Conservation (phyloP, 305 asterid species). For the Fraxinus nigra region DNA sequence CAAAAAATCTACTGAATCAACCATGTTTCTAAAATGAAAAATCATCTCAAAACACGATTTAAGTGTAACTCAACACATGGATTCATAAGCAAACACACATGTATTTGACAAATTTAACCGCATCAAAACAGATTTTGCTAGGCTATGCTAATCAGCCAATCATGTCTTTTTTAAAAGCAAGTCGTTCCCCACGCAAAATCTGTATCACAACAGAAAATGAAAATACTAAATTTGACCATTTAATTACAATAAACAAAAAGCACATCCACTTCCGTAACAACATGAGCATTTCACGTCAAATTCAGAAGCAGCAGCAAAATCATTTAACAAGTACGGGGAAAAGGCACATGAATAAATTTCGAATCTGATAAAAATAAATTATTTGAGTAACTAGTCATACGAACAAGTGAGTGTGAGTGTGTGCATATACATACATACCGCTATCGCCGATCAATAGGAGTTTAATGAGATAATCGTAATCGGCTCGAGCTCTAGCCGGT, state of each 20-base stretch:
- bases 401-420: not conserved
- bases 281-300: conserved; percentile 14
- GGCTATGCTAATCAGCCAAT: not conserved
- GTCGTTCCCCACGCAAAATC: not conserved
- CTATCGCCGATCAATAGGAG: conserved; percentile 69
- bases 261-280: not conserved
- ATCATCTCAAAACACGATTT: not conserved
- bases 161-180: not conserved
- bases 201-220: not conserved
- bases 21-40: not conserved
- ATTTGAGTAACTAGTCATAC: not conserved
- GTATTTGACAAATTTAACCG: not conserved
- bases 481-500: conserved; percentile 78
- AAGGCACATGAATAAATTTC: not conserved
- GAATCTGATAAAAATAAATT: not conserved
- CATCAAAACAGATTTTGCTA: not conserved
- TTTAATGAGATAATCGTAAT: conserved; percentile 62
- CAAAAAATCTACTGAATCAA: not conserved
- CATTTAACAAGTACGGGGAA: not conserved
- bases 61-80: not conserved
- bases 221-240: not conserved
- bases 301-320: conserved; percentile 4
- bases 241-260: conserved; percentile 2
- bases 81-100: not conserved
- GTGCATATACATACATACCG: conserved; percentile 28